Base-by-base conservation (phyloP, 805 yeast species). In the Hemisphaericaspora nanyangensis region DNA sequence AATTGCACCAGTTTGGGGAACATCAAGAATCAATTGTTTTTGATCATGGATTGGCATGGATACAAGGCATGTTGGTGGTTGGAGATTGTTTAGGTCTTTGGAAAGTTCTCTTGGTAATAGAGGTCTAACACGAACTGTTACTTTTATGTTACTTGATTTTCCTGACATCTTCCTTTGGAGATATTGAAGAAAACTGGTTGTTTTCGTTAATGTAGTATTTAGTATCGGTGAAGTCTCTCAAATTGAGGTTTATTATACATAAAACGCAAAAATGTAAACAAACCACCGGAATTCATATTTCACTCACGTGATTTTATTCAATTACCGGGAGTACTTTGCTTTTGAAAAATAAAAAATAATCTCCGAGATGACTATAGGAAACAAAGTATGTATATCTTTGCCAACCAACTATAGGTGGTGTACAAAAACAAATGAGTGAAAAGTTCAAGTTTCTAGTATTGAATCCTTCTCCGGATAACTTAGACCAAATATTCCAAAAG, bases 41-140 rank as follows among this genome's bases (percentile, higher is more conserved):
- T 55, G 46, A n/a, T 56, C 55, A 17, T 43, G 42, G 5, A 44
- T 37, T 3, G 68, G 63, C 66, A 66, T 60, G 12, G 49, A 39
- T 5, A 68, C 56, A 29, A 70, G 42, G 39, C 60, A 50, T 16
- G 45, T 40, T 12, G 45, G 34, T 5, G 37, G 45, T 3, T 33
- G 35, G 16, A 40, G 40, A 11, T 18, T 22, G 2, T n/a, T n/a
- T n/a, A n/a, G n/a, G n/a, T 35, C 44, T 6, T 24, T 22, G 26
- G 11, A 12, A 35, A 29, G 37, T 45, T 69, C 77, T 15, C 60
- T 48, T 5, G 54, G 45, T 7, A 65, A 46, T 12, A 61, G 48
- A 1, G 82, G 82, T 37, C 83, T 55, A 3, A 76, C 79, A 12
- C 83, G 55, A 1, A 76, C 79, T n/a, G 69, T 52, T 1, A 76